These are phyloP conservation scores for Dendryphion nanum DNA, from an alignment of 2,329 filamentous ascomycete genomes.

Conservation along the genomic window DNA sequence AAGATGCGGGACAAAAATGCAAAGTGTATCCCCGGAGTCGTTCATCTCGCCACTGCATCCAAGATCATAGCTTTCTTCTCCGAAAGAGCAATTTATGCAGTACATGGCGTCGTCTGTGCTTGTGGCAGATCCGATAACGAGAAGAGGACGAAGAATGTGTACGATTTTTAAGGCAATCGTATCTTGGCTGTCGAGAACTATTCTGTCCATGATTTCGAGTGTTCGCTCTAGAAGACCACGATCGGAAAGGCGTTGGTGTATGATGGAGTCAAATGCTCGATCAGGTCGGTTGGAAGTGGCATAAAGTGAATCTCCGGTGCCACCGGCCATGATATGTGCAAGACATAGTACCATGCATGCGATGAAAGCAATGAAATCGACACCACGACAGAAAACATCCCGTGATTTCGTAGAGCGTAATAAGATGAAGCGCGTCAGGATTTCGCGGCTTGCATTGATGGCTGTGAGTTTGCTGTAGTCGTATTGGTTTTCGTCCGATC, in stretches of 20 bases:
- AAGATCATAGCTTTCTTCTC: no score
- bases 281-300: conserved; percentile 5
- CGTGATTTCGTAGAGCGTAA: conserved; percentile 10
- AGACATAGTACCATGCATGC: conserved; percentile 16
- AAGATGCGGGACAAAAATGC: no score
- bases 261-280: conserved; percentile 8
- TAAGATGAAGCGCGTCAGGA: conserved; percentile 10
- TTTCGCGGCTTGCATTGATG: conserved; percentile 16
- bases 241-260: conserved; percentile 10
- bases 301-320: not conserved
- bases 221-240: conserved; percentile 15
- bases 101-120: no score
- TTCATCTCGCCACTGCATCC: no score
- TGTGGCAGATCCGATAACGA: conserved; percentile 12
- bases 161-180: conserved; percentile 8
- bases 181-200: conserved; percentile 7
- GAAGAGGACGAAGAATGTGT: conserved; percentile 8
- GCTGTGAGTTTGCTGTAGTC: conserved; percentile 15
- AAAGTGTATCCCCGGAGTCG: no score
- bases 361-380: conserved; percentile 17
- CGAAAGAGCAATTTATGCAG: no score
- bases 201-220: conserved; percentile 8
- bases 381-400: conserved; percentile 12
- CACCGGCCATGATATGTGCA: conserved; percentile 11
- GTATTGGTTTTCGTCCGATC: conserved; percentile 5